Base-by-base conservation (phyloP, 352 stramenopile species). In the Pythium periplocum region DNA sequence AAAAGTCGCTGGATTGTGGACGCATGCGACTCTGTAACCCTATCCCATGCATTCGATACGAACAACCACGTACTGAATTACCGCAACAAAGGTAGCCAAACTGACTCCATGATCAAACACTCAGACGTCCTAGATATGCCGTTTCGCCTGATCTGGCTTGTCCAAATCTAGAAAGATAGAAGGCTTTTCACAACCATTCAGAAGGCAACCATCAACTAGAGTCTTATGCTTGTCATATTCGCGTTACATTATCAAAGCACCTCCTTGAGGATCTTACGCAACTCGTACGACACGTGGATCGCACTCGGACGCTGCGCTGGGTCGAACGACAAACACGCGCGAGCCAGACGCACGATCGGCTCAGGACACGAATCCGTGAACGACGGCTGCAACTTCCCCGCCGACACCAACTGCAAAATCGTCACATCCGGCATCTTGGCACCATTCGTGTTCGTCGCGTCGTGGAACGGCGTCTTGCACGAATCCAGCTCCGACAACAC, bases 181-280 rank as follows among this genome's bases (percentile, higher is more conserved):
- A 26, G 17, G 17, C 17, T 26, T 26, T 26, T 26, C 17, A 26
- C 17, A 26, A 26, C 17, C 17, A 26, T 26, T 26, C 17, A 26
- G 17, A 26, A 26, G 17, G 17, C 17, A 26, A 26, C 17, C 17
- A 26, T 26, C 17, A 26, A 26, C 17, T 26, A 26, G 17, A 26
- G 17, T 26, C 17, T 26, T 26, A 26, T 26, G 17, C 17, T 26
- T 26, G 17, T 26, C 0, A 26, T 26, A 26, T 26, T 26, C 17
- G 17, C 17, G 17, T 26, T 26, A 26, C 17, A 26, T 26, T 26
- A 26, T 64, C 69, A 85, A 36, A 86, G 61, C 60, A 79, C 72
- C 46, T 86, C 75, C 63, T 81, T 83, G 61, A 88, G 70, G 61
- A 90, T 88, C 59, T 86, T 87, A 45, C 78, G 77, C 53, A 90